These are phyloP conservation scores for Tolypocladium ophioglossoides DNA, from an alignment of 2,329 filamentous ascomycete species.

Conservation along the genomic window DNA sequence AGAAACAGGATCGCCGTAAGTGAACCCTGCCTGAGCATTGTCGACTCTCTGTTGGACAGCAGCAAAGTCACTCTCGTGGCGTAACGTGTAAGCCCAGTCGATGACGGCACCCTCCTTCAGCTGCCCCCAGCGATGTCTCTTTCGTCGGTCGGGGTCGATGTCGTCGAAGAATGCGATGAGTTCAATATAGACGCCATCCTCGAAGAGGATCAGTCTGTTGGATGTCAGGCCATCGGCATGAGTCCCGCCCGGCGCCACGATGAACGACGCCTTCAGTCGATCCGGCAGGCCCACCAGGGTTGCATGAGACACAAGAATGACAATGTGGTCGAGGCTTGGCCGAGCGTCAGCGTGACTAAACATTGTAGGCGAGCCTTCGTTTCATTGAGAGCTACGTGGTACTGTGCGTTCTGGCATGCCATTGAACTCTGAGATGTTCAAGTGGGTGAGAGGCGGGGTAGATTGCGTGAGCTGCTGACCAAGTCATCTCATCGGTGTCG, in stretches of 20 bases:
- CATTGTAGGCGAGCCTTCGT: background rate
- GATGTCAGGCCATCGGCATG: conserved; percentile 50
- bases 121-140: conserved; percentile 47
- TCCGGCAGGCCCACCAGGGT: conserved; percentile 35
- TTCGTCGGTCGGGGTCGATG: conserved; percentile 25
- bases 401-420: background rate
- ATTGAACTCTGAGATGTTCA: background rate
- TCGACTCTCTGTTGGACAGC: conserved; percentile 25
- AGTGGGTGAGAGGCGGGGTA: background rate
- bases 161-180: conserved; percentile 50
- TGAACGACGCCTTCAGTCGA: conserved; percentile 43
- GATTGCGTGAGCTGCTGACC: background rate
- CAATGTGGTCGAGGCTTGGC: conserved; percentile 49
- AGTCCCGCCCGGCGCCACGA: conserved; percentile 46
- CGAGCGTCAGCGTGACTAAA: conserved; percentile 3
- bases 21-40: conserved; percentile 20
- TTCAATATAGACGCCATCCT: conserved; percentile 57
- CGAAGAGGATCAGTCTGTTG: conserved; percentile 52
- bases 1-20: conserved; percentile 35
- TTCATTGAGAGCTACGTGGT: background rate
- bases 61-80: conserved; percentile 22
- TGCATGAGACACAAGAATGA: conserved; percentile 47
- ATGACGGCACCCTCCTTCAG: conserved; percentile 38
- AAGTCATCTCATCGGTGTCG: background rate
- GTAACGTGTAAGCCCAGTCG: conserved; percentile 49